Evolutionary conservation across 257 asterid genomes (phyloP), one percentile per base, ranked within the genome.

Genomic region (Solanum corneliomulleri): DNA sequence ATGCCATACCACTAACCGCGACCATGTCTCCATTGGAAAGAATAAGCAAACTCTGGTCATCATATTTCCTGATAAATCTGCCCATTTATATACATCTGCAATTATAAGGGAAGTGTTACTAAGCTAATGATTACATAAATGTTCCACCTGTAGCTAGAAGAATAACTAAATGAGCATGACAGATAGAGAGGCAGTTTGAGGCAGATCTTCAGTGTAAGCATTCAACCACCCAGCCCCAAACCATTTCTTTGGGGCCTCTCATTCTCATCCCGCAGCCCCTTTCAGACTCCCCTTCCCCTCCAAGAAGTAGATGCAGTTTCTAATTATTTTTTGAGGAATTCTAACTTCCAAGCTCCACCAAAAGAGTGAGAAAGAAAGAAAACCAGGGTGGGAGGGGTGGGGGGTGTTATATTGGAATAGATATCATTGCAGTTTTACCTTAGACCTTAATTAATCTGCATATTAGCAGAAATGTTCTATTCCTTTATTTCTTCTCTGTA

Each of bases 1-100:
- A 14, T 42, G 81, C 76, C 89, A 91, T 93, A 97, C 99, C 87
- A 89, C 92, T 91, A 97, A 91, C n/a, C 92, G 96, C 45, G 91
- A 31, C 99, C 99, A 97, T 23, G 98, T 95, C 92, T 93, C 98
- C 85, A 94, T 71, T 44, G 99, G 99, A 84, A 97, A 97, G 92
- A 86, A 97, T 92, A 95, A 91, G 94, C 98, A 95, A 88, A 94
- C 96, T 88, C 98, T 91, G 90, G 93, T 94, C 91, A 85, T 91
- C 98, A 97, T 94, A 88, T 94, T 92, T 90, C 95, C 96, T 9
- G 95, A 90, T 86, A 87, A 89, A 85, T 94, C 98, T 86, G 96
- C 94, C 98, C 98, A 94, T 86, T 87, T 92, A 91, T 95, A 95
- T 86, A 97, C 98, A 92, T 94, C 99, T 97, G 98, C 93, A 92